phyloP scores from a whole-genome alignment of 176 grass and related monocot genomes.

The Alloteropsis semialata region DNA sequence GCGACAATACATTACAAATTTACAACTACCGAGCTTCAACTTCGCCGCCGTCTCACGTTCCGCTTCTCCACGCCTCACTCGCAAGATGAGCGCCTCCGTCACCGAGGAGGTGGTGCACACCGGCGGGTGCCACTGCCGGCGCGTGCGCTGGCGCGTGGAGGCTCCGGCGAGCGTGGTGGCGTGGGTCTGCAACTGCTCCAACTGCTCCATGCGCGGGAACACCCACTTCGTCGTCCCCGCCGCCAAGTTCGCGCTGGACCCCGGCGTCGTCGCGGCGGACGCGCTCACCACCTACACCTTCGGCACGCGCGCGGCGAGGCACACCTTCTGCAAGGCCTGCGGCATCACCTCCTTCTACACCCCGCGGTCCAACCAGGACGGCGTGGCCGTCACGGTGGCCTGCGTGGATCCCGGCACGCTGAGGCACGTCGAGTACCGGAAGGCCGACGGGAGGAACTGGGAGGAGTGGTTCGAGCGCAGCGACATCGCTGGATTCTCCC shows the following conservation, averaged over 20 bases:
- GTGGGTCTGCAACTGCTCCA: constrained; percentile 72
- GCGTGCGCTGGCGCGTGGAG: constrained; percentile 59
- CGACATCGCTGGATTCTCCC: constrained; percentile 38
- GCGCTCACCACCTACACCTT: constrained; percentile 80
- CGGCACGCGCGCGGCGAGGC: constrained; percentile 75
- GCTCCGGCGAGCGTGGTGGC: constrained; percentile 57
- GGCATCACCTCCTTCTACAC: constrained; percentile 85
- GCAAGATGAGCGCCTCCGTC: constrained; percentile 22
- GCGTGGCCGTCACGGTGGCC: constrained; percentile 55
- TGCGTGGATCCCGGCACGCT: constrained; percentile 72
- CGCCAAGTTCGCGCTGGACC: constrained; percentile 42
- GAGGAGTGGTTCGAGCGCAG: constrained; percentile 42
- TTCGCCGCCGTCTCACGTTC: neutral
- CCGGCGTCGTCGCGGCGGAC: constrained; percentile 28
- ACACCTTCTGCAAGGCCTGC: constrained; percentile 78
- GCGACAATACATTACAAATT: too few relatives aligned
- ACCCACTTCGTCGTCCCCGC: constrained; percentile 57
- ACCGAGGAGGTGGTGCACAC: constrained; percentile 14
- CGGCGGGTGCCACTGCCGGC: constrained; percentile 75
- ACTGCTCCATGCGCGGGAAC: constrained; percentile 71
- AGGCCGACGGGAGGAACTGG: constrained; percentile 63
- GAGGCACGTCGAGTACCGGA: constrained; percentile 49
- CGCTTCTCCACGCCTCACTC: neutral
- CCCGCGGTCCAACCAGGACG: constrained; percentile 66
- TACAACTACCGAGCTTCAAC: neutral